Conservation (phyloP, 192 early-diverging fungal species). For the Coemansia sp. region DNA sequence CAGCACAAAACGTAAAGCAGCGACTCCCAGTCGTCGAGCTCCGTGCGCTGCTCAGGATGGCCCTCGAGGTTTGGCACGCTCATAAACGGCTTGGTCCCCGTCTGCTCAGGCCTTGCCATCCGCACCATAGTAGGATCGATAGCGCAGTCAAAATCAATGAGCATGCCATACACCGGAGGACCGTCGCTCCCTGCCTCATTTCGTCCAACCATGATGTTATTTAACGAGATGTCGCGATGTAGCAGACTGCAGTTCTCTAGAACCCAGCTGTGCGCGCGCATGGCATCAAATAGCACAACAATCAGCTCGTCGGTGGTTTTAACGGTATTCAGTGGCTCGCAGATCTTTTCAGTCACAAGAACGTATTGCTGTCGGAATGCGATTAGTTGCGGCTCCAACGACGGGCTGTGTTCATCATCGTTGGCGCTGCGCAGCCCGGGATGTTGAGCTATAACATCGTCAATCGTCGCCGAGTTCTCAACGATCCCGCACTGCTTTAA, state of each 20-base stretch:
- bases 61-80: constrained; percentile 5
- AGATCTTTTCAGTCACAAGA: not conserved
- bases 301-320: constrained; percentile 15
- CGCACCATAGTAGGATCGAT: not conserved
- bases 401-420: not conserved
- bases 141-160: constrained; percentile 37
- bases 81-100: constrained; percentile 31
- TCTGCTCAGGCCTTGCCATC: not conserved
- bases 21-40: constrained; percentile 22
- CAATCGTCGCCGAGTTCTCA: not conserved
- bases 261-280: constrained; percentile 13
- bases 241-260: constrained; percentile 10
- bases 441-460: not conserved
- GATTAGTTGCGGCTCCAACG: not conserved
- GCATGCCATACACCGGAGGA: constrained; percentile 14
- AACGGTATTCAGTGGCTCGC: constrained; percentile 11
- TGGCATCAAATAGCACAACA: constrained; percentile 20
- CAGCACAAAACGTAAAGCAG: constrained; percentile 19
- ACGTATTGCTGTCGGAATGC: not conserved
- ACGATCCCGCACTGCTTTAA: not conserved
- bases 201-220: constrained; percentile 17
- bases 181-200: not conserved
- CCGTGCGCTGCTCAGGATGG: not conserved
- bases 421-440: not conserved
- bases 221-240: constrained; percentile 26